phyloP scores from a whole-genome alignment of 192 early-diverging fungal genomes.

The Bifiguratus adelaidae region DNA sequence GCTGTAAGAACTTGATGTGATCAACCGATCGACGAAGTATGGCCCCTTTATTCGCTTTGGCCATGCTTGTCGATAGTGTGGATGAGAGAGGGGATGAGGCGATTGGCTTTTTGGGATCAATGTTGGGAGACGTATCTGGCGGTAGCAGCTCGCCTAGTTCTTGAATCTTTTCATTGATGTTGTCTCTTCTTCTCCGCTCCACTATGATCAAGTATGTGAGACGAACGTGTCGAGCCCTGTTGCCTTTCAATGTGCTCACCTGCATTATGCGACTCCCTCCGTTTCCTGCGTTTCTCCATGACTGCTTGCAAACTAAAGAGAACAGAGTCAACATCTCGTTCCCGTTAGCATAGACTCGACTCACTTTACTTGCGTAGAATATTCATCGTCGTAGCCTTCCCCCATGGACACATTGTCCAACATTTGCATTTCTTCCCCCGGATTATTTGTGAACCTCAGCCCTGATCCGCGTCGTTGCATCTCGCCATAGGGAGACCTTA shows the following conservation, averaged over 20 bases:
- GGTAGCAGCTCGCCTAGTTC: conserved; percentile 79
- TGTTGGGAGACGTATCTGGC: conserved; percentile 33
- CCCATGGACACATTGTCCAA: too few species aligned
- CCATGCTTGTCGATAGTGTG: conserved; percentile 23
- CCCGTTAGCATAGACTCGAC: too few species aligned
- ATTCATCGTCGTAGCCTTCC: too few species aligned
- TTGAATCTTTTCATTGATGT: conserved; percentile 97
- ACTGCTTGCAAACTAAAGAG: conserved; percentile 26
- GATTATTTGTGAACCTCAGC: too few species aligned
- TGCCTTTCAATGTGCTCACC: too few species aligned
- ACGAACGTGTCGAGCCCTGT: too few species aligned
- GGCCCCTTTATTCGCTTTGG: conserved; percentile 91
- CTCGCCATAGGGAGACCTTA: too few species aligned
- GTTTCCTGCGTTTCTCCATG: conserved; percentile 83
- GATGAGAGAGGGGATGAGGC: neutral
- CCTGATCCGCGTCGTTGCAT: too few species aligned
- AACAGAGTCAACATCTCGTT: too few species aligned
- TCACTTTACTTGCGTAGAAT: too few species aligned
- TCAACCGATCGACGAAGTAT: conserved; percentile 92
- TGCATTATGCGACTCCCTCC: conserved; percentile 96
- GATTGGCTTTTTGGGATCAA: neutral
- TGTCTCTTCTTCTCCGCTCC: conserved; percentile 87
- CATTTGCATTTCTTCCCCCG: too few species aligned
- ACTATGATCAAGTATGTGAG: conserved; percentile 40
- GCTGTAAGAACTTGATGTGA: conserved; percentile 45